These are phyloP conservation scores for Blastomyces percursus DNA, from an alignment of 2,329 filamentous ascomycete species.

Conservation along the genomic window DNA sequence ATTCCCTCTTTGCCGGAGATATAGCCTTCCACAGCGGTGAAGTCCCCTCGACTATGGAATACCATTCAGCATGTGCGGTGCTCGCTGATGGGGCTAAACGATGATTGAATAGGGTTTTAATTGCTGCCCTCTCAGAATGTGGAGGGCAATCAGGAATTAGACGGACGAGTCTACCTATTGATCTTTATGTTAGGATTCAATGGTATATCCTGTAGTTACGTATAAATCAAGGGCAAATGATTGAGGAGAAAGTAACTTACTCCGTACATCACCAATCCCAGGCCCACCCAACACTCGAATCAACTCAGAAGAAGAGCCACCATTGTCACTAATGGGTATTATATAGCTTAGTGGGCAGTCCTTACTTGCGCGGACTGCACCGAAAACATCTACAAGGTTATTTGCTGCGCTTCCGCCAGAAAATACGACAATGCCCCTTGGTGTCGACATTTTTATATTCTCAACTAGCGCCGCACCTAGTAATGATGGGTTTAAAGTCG, in stretches of 20 bases:
- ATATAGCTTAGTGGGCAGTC: slow-evolving; percentile 65
- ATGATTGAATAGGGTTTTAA: slow-evolving; percentile 79
- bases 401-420: slow-evolving; percentile 93
- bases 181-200: slow-evolving; percentile 2
- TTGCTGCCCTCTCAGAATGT: slow-evolving; percentile 57
- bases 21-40: slow-evolving; percentile 64
- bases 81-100: slow-evolving; percentile 55
- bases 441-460: slow-evolving; percentile 1
- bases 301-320: slow-evolving; percentile 83
- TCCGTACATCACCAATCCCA: slow-evolving; percentile 68
- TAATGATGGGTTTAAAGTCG: neutral
- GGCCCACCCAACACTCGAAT: slow-evolving; percentile 92
- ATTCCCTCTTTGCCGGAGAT: slow-evolving; percentile 60
- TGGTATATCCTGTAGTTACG: neutral
- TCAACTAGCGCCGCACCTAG: neutral
- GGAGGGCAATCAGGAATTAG: slow-evolving; percentile 61
- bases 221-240: neutral
- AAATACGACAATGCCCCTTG: slow-evolving; percentile 66
- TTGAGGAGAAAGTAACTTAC: slow-evolving; percentile 35
- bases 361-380: slow-evolving; percentile 51
- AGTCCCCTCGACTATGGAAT: slow-evolving; percentile 74
- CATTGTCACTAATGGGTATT: slow-evolving; percentile 93
- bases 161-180: slow-evolving; percentile 68
- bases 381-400: slow-evolving; percentile 84
- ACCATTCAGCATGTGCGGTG: slow-evolving; percentile 66